A percentile compares a stretch with the other conserved stretches of the same genome.
phyloP scores from a whole-genome alignment of 2,329 filamentous ascomycete species.

The Aspergillus sojae region DNA sequence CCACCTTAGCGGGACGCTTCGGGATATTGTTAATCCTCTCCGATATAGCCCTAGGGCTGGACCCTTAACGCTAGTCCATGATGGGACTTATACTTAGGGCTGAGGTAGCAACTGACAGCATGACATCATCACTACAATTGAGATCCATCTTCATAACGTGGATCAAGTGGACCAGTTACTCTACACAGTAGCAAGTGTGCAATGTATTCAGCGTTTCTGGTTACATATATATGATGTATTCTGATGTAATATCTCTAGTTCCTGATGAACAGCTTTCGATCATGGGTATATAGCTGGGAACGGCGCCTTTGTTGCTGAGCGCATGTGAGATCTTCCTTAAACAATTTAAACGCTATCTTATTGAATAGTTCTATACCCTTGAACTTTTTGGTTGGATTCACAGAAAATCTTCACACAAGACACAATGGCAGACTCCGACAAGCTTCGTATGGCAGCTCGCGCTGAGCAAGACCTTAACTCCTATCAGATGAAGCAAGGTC shows the following conservation, averaged over 20 bases:
- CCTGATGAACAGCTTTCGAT: background rate
- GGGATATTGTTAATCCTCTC: conserved; percentile 23
- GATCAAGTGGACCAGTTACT: background rate
- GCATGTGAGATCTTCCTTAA: background rate
- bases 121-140: background rate
- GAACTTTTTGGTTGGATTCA: background rate
- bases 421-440: conserved; percentile 27
- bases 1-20: conserved; percentile 25
- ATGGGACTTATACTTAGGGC: conserved; percentile 27
- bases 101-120: background rate
- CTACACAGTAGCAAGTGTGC: background rate
- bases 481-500: conserved; percentile 43
- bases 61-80: conserved; percentile 26
- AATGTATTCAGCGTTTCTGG: background rate
- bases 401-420: conserved; percentile 5
- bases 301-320: background rate
- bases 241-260: conserved; percentile 31
- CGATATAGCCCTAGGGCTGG: conserved; percentile 31
- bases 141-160: background rate
- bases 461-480: conserved; percentile 46
- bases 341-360: background rate
- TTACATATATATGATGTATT: conserved; percentile 35
- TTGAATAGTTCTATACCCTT: background rate
- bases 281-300: background rate
- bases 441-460: conserved; percentile 31